phyloP scores from a whole-genome alignment of 495 filamentous ascomycete genomes.

The Podospora didyma region DNA sequence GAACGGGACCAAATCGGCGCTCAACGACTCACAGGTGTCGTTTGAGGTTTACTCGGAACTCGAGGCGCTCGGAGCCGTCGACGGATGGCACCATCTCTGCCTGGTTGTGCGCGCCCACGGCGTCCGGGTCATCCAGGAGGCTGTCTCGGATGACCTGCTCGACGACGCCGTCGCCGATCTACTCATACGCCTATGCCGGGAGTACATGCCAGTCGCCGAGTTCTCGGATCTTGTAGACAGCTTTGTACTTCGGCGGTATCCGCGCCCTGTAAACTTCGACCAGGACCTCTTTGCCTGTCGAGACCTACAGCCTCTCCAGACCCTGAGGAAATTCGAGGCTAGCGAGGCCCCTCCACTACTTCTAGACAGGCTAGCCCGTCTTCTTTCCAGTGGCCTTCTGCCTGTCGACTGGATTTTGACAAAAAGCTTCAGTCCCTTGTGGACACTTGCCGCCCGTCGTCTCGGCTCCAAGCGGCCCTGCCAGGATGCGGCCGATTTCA shows the following conservation, averaged over 20 bases:
- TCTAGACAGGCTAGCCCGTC: conserved; percentile 29
- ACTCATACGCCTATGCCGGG: conserved; percentile 40
- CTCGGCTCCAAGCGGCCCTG: conserved; percentile 26
- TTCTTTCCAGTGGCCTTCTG: conserved; percentile 32
- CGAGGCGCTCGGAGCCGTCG: conserved; percentile 53
- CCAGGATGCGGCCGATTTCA: conserved; percentile 34
- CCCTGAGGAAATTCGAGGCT: conserved; percentile 14
- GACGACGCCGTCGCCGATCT: conserved; percentile 33
- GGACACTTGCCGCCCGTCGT: conserved; percentile 26
- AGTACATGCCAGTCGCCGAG: conserved; percentile 34
- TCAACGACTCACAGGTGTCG: conserved; percentile 35
- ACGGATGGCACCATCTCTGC: conserved; percentile 64
- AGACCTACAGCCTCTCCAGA: conserved; percentile 26
- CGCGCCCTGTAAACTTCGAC: conserved; percentile 28
- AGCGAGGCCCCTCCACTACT: conserved; percentile 20
- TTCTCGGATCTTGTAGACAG: conserved; percentile 36
- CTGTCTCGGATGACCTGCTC: conserved; percentile 47
- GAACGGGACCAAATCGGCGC: conserved; percentile 39
- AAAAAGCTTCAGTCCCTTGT: conserved; percentile 33
- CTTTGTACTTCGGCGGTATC: conserved; percentile 30
- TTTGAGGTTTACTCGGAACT: conserved; percentile 62
- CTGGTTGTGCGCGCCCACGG: conserved; percentile 65
- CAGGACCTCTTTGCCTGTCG: conserved; percentile 22
- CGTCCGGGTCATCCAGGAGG: conserved; percentile 51
- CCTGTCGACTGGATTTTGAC: conserved; percentile 43